phyloP scores from a whole-genome alignment of 2,329 filamentous ascomycete genomes.

The Scorias spongiosa region DNA sequence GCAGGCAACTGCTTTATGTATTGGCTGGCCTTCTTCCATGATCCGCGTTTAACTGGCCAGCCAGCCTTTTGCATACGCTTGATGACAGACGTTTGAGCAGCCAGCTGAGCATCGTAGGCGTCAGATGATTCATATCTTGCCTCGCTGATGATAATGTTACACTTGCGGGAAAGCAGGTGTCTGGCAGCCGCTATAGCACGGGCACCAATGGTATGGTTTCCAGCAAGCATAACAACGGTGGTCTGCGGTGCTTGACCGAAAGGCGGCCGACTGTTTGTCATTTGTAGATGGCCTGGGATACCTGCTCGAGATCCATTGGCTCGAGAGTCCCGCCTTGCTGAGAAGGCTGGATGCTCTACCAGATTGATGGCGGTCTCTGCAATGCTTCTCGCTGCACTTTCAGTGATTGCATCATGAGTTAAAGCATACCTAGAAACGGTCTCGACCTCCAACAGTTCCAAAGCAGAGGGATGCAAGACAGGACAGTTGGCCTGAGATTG shows the following conservation, averaged over 20 bases:
- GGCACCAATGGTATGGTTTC: constrained; percentile 84
- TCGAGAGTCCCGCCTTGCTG: constrained; percentile 13
- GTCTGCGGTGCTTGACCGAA: constrained; percentile 31
- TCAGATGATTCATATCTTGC: constrained; percentile 71
- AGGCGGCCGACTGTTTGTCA: constrained; percentile 42
- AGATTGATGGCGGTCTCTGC: constrained; percentile 58
- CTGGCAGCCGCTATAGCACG: constrained; percentile 73
- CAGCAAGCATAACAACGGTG: constrained; percentile 61
- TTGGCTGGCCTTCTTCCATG: constrained; percentile 42
- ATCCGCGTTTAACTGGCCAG: constrained; percentile 42
- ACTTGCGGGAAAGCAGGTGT: constrained; percentile 70
- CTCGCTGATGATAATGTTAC: constrained; percentile 68
- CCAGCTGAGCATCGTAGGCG: constrained; percentile 64
- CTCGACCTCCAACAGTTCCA: constrained; percentile 84
- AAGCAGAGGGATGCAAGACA: constrained; percentile 55
- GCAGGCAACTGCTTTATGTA: constrained; percentile 41
- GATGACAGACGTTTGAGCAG: constrained; percentile 70
- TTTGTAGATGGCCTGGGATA: constrained; percentile 8
- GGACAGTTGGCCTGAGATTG: constrained; percentile 40
- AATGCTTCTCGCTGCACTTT: constrained; percentile 79
- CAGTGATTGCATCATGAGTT: constrained; percentile 77
- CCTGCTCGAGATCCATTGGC: constrained; percentile 39
- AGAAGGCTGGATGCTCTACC: constrained; percentile 9
- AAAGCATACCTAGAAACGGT: constrained; percentile 76
- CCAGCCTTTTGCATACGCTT: constrained; percentile 50